Base-by-base conservation (phyloP, 2,329 filamentous ascomycete species). In the Botrytis sinoallii region DNA sequence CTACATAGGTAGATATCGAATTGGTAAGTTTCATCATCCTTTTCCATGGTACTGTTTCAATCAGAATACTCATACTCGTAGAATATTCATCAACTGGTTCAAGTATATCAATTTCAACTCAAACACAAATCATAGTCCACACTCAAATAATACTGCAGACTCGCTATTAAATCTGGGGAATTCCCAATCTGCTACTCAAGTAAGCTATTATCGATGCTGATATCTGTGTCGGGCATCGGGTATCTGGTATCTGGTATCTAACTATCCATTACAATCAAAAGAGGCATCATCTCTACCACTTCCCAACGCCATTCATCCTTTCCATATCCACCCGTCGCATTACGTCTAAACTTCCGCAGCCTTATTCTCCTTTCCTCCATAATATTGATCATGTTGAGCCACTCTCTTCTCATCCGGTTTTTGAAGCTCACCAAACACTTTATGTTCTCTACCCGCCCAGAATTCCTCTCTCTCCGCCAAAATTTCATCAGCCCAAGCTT, bases 401-500 rank as follows among this genome's bases (percentile, higher is more conserved):
- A 55, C 6, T 20, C 65, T 71, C 60, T 65, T 35, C 44, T 65
- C 70, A 52, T 65, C 59, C 16, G 69, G 69, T 25, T 71, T 64
- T 40, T 38, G 22, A 9, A 38, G 18, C 7, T 65, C 44, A 42
- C 12, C 65, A 1, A 55, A 71, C 4, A 55, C 60, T 3, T 25
- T 7, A 44, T 71, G 70, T 25, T 55, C 14, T n/a, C 84, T 74
- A 0, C 66, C 76, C n/a, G 60, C 86, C 93, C 94, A 97, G 79
- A 94, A 91, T 44, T 84, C 86, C 77, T 91, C 87, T 73, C 95
- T 87, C 85, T 98, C 95, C 78, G 86, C 85, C 76, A 98, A 84
- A 44, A 98, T 85, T 76, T 94, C 90, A 40, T 88, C 86, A 0
- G 91, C 92, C 95, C 95, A 98, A 20, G 85, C 88, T 84, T 91